Evolutionary conservation across 768 basidiomycete genomes (phyloP), one percentile per base, ranked within the genome.

Genomic region (Rhodotorula babjevae): DNA sequence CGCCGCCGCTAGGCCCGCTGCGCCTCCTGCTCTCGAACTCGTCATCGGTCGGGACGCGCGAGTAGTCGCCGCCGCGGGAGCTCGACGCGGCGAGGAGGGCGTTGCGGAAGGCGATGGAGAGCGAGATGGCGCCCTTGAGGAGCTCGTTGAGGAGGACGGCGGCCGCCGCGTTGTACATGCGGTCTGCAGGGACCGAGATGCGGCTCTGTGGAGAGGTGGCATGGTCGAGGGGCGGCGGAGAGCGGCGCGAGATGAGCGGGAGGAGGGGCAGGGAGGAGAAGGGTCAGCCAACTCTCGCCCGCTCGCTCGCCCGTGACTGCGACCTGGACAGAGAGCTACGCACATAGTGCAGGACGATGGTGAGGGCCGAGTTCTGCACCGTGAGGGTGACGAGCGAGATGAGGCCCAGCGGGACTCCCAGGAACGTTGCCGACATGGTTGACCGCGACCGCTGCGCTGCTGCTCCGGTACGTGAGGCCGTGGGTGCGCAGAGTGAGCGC

Each of bases 341-440:
- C 52, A 95, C 96, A 82, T 95, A 91, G 83, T 96, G 93, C 91
- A 98, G 94, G 80, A 97, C 89, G 81, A 98, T 87, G 47, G 92
- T 90, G 67, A 98, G 80, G 67, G 87, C 83, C 31, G 92, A 92
- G 82, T 97, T 97, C 83, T 98, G 94, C 63, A 98, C 95, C 33
- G 94, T 94, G 6, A 93, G 93, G 80, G 93, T 91, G 52, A 98
- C 86, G 64, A 98, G 85, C 67, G 93, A 93, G 76, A 95, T 84
- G 79, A 96, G 95, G 92, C 96, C 96, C 76, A 96, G 83, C 1
- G 81, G 80, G 16, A 81, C 80, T 5, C 73, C 73, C 21, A 31
- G 36, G 42, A 72, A 15, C 8, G 61, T 63, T 1, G 58, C 40
- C 36, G 40, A 12, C n/a, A 27, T 27, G n/a, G 11, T 29, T 12